Base-by-base conservation (phyloP, 495 filamentous ascomycete species). In the Lindgomyces ingoldianus region DNA sequence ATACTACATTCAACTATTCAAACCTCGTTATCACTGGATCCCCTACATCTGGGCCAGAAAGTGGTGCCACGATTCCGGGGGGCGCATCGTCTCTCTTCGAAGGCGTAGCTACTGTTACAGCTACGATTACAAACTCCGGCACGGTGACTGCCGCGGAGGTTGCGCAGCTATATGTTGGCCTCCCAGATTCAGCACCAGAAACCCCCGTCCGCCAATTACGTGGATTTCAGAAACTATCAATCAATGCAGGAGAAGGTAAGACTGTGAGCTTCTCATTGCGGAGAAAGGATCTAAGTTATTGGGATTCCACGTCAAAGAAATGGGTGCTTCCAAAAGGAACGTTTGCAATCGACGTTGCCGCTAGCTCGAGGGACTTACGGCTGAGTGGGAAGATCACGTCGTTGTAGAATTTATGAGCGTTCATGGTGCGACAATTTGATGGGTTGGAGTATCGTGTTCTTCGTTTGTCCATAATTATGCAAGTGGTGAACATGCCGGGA, bases 231-330 rank as follows among this genome's bases (percentile, higher is more conserved):
- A 85, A 84, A 75, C 60, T 81, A 12, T 67, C 61, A 14, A 59
- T 87, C 0, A 68, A 71, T 18, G 58, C 76, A 0, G 81, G 79
- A 19, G 73, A 76, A 39, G 74, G 67, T 16, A 69, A 70, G 9
- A 77, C 64, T 4, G 79, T 80, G 0, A 77, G 72, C 0, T 83
- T 84, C 60, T 70, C 70, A 3, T 61, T 87, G 36, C 65, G 69
- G 26, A 73, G 77, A 47, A 78, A 79, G 42, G 84, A 87, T 64
- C 44, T 87, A 30, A 82, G 80, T 53, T 78, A 81, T 46, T 87
- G 84, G 84, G 79, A 85, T 57, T 65, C 73, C 0, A 46, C 59
- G 0, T 54, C 45, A 54, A 77, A 84, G 69, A 74, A 78, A 57
- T 86, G 83, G 84, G 71, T 80, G 0, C 70, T 84, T 19, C 80